Conservation (phyloP, 108 stramenopile species). For the Mediolabrus comicus region DNA sequence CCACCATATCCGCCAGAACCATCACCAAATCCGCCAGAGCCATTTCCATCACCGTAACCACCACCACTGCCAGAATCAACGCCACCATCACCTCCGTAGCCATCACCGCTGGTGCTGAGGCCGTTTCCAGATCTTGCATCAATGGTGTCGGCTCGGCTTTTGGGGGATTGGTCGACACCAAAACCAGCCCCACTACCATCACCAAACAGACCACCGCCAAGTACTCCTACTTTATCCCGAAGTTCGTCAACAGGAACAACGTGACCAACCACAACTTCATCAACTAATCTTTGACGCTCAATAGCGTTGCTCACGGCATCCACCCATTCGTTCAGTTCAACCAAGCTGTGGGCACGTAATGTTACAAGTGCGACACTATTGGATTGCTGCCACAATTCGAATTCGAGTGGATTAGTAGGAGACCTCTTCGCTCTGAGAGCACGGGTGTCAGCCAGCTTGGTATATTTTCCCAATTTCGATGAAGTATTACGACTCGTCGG, state of each 20-base stretch:
- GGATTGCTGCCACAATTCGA: background rate
- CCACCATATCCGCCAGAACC: background rate
- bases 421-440: background rate
- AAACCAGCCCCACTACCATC: background rate
- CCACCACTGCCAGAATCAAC: background rate
- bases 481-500: background rate
- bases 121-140: too few species aligned
- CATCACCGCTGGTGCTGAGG: too few species aligned
- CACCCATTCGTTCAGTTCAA: constrained; percentile 2
- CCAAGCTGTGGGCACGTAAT: background rate
- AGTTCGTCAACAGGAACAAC: background rate
- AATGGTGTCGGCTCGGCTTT: too few species aligned
- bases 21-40: too few species aligned
- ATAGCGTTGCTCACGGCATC: constrained; percentile 6
- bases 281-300: background rate
- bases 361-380: background rate
- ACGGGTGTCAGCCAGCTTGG: constrained; percentile 1
- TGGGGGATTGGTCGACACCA: too few species aligned
- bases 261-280: constrained; percentile 2
- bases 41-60: background rate
- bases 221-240: background rate
- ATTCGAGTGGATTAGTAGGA: background rate
- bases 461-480: background rate
- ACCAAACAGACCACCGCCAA: background rate
- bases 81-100: too few species aligned